Conservation (phyloP, 2,329 filamentous ascomycete genomes). For the Didymosphaeria variabile region DNA sequence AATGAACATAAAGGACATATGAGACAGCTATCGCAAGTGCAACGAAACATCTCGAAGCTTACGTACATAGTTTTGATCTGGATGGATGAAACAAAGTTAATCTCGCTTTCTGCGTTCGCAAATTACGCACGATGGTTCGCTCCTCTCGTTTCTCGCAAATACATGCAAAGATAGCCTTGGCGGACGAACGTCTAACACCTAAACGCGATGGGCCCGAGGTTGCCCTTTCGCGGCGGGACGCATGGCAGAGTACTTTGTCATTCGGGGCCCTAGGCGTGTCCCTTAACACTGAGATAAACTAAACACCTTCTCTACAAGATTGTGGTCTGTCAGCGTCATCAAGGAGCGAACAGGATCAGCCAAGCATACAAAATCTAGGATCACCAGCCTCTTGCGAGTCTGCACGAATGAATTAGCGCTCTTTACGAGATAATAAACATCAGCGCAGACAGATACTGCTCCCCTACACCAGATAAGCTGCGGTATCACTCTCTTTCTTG, state of each 20-base stretch:
- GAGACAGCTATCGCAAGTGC: too few relatives aligned
- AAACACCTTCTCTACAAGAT: neutral
- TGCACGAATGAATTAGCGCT: neutral
- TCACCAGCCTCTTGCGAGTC: neutral
- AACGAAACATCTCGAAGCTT: too few relatives aligned
- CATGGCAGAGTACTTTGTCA: neutral
- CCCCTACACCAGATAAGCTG: constrained; percentile 9
- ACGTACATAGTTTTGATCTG: neutral
- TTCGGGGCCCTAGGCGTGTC: neutral
- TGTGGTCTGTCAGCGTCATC: neutral
- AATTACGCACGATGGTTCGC: neutral
- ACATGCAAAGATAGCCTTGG: neutral
- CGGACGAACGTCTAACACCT: neutral
- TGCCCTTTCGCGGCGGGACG: neutral
- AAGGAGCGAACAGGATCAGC: neutral
- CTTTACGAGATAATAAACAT: neutral
- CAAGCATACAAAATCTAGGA: neutral
- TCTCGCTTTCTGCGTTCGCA: neutral
- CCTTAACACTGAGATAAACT: neutral
- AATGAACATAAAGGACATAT: neutral
- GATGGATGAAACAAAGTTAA: too few relatives aligned
- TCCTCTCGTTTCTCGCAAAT: neutral
- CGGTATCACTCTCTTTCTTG: constrained; percentile 17
- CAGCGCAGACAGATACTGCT: neutral
- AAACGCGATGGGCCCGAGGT: neutral